Percentiles rank a stretch among this genome's conserved stretches.
phyloP scores from a whole-genome alignment of 441 rosid genomes.

The Croton setiger region DNA sequence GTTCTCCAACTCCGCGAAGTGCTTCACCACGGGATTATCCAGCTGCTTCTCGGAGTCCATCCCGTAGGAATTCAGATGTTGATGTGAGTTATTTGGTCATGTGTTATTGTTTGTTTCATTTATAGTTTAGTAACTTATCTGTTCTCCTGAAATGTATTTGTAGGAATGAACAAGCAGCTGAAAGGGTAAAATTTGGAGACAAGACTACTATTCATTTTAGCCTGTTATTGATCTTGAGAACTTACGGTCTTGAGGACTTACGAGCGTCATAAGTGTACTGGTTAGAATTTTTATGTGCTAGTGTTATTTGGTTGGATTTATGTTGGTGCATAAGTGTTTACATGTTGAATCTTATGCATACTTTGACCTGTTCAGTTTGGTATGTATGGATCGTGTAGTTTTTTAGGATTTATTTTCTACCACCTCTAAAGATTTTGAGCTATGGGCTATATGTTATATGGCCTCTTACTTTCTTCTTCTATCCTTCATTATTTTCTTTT shows the following conservation, averaged over 20 bases:
- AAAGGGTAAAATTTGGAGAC: slow-evolving; percentile 16
- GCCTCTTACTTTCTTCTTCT: background rate
- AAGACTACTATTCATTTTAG: slow-evolving; percentile 21
- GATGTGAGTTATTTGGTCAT: slow-evolving; percentile 34
- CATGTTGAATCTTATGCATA: slow-evolving; percentile 21
- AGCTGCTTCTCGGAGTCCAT: slow-evolving; percentile 46
- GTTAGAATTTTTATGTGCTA: slow-evolving; percentile 27
- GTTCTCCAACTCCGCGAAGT: slow-evolving; percentile 42
- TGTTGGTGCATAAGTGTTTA: slow-evolving; percentile 21
- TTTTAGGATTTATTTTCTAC: slow-evolving; percentile 21
- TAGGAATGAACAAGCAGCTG: slow-evolving; percentile 37
- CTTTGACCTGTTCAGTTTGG: slow-evolving; percentile 12
- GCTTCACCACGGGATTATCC: slow-evolving; percentile 36
- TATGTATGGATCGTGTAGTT: slow-evolving; percentile 23
- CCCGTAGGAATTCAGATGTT: slow-evolving; percentile 40
- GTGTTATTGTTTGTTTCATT: slow-evolving; percentile 5
- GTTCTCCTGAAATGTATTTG: slow-evolving; percentile 5
- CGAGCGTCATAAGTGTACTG: slow-evolving; percentile 26
- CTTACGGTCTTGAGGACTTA: slow-evolving; percentile 23
- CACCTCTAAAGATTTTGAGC: slow-evolving; percentile 15
- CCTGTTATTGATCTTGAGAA: slow-evolving; percentile 24
- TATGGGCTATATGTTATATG: slow-evolving; percentile 16
- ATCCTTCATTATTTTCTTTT: background rate
- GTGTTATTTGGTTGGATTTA: slow-evolving; percentile 36
- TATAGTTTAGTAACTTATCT: background rate